Conservation (phyloP, 2,329 filamentous ascomycete genomes). For the Aureobasidium sp. region DNA sequence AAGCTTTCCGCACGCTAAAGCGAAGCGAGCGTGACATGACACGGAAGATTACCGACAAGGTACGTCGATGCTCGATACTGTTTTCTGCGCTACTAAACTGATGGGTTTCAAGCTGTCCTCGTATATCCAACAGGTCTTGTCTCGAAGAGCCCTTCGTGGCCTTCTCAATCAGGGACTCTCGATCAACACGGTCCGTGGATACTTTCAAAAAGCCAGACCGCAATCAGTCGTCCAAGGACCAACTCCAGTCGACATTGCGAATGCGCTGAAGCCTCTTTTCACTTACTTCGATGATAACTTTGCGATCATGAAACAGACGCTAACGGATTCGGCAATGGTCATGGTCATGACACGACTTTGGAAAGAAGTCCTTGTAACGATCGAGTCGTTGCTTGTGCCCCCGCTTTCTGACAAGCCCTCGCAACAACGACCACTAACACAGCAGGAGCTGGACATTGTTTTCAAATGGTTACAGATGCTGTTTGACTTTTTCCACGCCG, state of each 20-base stretch:
- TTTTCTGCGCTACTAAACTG: slow-evolving; percentile 29
- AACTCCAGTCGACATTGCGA: slow-evolving; percentile 62
- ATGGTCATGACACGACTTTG: slow-evolving; percentile 96
- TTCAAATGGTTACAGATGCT: slow-evolving; percentile 90
- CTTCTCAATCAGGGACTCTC: slow-evolving; percentile 67
- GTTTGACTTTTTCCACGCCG: slow-evolving; percentile 90
- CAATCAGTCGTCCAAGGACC: slow-evolving; percentile 43
- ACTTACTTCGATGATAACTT: slow-evolving; percentile 98
- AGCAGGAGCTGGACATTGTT: slow-evolving; percentile 87
- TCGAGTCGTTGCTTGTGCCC: slow-evolving; percentile 84
- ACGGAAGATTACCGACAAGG: slow-evolving; percentile 95
- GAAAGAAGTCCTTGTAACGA: slow-evolving; percentile 92
- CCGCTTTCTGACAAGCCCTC: slow-evolving; percentile 93
- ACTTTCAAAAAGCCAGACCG: slow-evolving; percentile 49
- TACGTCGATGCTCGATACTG: slow-evolving; percentile 33
- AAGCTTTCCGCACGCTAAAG: slow-evolving; percentile 91
- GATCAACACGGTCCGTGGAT: slow-evolving; percentile 57
- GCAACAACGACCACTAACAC: slow-evolving; percentile 70
- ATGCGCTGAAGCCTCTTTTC: slow-evolving; percentile 76
- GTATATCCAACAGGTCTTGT: slow-evolving; percentile 86
- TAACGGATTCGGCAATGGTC: slow-evolving; percentile 93
- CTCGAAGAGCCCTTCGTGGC: slow-evolving; percentile 67
- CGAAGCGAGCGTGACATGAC: slow-evolving; percentile 97
- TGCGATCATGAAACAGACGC: slow-evolving; percentile 94
- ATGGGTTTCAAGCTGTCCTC: slow-evolving; percentile 58